phyloP scores from a whole-genome alignment of 306 rosid genomes.

The Senna siamea region DNA sequence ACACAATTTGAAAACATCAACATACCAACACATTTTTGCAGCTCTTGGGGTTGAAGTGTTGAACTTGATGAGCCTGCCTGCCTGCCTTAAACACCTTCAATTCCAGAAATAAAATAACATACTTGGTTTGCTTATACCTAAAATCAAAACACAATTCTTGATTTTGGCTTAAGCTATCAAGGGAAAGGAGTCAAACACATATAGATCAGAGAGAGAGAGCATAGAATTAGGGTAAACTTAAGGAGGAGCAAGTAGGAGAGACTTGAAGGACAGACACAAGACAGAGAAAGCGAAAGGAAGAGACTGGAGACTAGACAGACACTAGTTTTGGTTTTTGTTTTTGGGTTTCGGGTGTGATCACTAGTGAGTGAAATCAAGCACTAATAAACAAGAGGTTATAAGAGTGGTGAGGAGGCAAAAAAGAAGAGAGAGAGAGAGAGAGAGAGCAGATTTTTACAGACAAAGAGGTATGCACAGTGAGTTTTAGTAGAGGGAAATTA shows the following conservation, averaged over 20 bases:
- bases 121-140: too few species aligned
- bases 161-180: conserved; percentile 1
- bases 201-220: background rate
- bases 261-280: background rate
- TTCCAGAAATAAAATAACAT: background rate
- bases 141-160: background rate
- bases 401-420: conserved; percentile 35
- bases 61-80: background rate
- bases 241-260: background rate
- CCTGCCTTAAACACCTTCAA: conserved; percentile 25
- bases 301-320: too few species aligned
- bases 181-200: too few species aligned
- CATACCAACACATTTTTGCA: too few species aligned
- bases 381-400: conserved; percentile 63
- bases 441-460: conserved; percentile 49
- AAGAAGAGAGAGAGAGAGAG: background rate
- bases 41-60: too few species aligned
- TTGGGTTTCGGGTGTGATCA: background rate
- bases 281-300: too few species aligned
- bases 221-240: conserved; percentile 27
- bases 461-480: conserved; percentile 44
- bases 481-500: conserved; percentile 37
- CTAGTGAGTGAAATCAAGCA: conserved; percentile 45
- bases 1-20: too few species aligned
- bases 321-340: conserved; percentile 34